Base-by-base conservation (phyloP, 495 filamentous ascomycete species). In the Wilcoxina mikolae region DNA sequence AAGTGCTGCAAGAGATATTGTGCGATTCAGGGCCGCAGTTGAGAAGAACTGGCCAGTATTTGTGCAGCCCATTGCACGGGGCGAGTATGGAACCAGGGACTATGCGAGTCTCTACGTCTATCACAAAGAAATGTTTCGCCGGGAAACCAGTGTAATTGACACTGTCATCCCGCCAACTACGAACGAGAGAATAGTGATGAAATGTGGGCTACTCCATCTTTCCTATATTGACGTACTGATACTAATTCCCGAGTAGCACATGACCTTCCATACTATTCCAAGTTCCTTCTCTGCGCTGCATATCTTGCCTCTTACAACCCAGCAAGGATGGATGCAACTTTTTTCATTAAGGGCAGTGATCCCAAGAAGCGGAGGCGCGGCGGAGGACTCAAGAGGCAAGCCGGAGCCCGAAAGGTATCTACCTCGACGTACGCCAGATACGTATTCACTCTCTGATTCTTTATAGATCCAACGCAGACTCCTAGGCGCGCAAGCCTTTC, bases 301-400 rank as follows among this genome's bases (percentile, higher is more conserved):
- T 98, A 95, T 69, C 78, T 98, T 3, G 86, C 90, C 56, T 94
- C 88, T 3, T 85, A 89, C 71, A 96, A 85, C 63, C 80, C 85
- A 0, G 74, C 87, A 17, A 72, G 79, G 39, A 76, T 83, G 33
- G 91, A 98, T 67, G 73, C 79, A 1, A 75, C 80, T 26, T 81
- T 89, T 62, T 96, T 98, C 73, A 89, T 82, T 52, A 93, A 88
- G 53, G 76, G 79, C 64, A 79, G 80, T 51, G 78, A 84, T 20
- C 67, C 72, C 7, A 63, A 67, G 3, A 78, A 72, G 49, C 73
- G 72, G 58, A 71, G 73, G 26, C 69, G 71, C 64, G 26, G 67
- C 68, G 57, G 74, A 56, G 28, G 72, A 59, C 68, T 70, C 22
- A 74, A 76, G 44, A 76, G 72, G 58, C 75, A 69, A 27, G 68